Evolutionary conservation across 1,284 basidiomycete species (phyloP).

Genomic region (Sporisorium iseilematis-ciliati): DNA sequence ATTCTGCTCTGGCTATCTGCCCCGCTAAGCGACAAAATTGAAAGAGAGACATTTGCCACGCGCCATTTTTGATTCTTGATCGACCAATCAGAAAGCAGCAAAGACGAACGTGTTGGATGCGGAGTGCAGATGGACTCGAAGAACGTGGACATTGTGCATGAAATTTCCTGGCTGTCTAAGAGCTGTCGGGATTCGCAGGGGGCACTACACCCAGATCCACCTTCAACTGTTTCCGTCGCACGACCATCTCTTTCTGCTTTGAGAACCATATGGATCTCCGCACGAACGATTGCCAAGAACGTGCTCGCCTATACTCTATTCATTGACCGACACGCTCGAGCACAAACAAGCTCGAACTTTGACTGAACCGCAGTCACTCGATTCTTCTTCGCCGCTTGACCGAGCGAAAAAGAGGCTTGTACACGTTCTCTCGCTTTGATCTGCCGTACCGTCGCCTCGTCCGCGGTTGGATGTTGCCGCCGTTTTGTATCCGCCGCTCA

Average conservation of each 20-base stretch:
- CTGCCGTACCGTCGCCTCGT: neutral
- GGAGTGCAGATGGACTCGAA: constrained; percentile 34
- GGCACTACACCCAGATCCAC: constrained; percentile 20
- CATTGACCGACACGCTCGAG: neutral
- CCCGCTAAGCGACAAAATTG: neutral
- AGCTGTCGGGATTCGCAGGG: constrained; percentile 7
- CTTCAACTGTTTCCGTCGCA: neutral
- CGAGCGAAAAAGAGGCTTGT: constrained; percentile 3
- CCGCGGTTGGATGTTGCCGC: constrained; percentile 13
- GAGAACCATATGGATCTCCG: neutral
- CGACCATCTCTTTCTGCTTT: neutral
- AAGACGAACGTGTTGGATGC: constrained; percentile 24
- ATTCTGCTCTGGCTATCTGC: neutral
- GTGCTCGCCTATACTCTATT: neutral
- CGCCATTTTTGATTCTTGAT: neutral
- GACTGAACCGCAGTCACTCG: too few species aligned
- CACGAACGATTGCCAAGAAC: constrained; percentile 9
- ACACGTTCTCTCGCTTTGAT: constrained; percentile 23
- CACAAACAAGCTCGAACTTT: too few species aligned
- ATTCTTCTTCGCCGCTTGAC: neutral
- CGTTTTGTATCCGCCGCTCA: constrained; percentile 19
- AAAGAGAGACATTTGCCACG: neutral
- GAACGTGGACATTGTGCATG: constrained; percentile 43
- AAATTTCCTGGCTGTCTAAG: constrained; percentile 15
- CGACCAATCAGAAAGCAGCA: constrained; percentile 28